Percentiles rank a stretch among this genome's conserved stretches.
These are phyloP conservation scores for Hymenoscyphus salicellus DNA, from an alignment of 2,329 filamentous ascomycete genomes.

Conservation along the genomic window DNA sequence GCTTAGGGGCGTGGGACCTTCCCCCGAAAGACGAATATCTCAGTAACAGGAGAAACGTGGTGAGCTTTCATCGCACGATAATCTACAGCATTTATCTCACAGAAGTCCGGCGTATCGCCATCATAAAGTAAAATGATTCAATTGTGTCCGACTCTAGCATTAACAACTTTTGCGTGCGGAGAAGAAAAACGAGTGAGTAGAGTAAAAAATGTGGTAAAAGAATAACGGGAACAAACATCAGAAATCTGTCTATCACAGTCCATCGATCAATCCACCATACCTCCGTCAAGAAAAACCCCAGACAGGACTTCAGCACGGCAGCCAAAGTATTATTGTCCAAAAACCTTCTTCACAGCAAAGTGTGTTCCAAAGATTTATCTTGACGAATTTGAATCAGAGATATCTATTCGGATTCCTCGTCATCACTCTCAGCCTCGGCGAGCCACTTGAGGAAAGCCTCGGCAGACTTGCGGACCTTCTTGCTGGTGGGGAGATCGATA, in stretches of 20 bases:
- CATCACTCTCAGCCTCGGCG: conserved; percentile 73
- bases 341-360: neutral
- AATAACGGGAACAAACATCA: neutral
- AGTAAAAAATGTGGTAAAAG: neutral
- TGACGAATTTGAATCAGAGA: neutral
- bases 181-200: conserved; percentile 1
- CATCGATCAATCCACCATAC: neutral
- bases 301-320: neutral
- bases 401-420: conserved; percentile 34
- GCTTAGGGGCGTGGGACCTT: too few species aligned
- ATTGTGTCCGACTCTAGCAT: neutral
- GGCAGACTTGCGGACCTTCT: conserved; percentile 92
- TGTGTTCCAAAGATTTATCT: neutral
- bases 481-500: conserved; percentile 81
- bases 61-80: too few species aligned
- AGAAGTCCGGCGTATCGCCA: too few species aligned
- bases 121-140: neutral
- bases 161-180: neutral
- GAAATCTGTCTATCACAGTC: conserved; percentile 3
- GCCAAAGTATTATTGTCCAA: conserved; percentile 1
- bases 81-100: too few species aligned
- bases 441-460: conserved; percentile 95
- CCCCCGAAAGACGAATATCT: too few species aligned
- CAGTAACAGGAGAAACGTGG: too few species aligned
- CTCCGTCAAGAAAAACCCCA: neutral